Conservation (phyloP, 768 basidiomycete genomes). For the Lyophyllum semitale region DNA sequence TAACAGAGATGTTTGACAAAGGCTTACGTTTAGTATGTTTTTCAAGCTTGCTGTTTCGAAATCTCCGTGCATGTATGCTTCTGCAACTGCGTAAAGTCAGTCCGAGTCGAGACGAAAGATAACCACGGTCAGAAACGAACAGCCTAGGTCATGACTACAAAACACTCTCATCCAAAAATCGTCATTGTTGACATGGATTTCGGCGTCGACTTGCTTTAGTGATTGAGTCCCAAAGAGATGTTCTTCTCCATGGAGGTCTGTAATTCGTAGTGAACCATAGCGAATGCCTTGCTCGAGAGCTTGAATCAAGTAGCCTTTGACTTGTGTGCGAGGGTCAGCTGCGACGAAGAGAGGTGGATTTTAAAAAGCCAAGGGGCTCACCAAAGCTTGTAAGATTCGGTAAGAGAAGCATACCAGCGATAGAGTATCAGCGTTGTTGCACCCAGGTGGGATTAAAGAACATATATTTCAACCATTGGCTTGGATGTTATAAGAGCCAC, state of each 20-base stretch:
- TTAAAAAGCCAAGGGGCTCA: not conserved
- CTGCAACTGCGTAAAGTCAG: not conserved
- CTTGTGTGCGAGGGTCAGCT: not conserved
- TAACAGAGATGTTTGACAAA: not conserved
- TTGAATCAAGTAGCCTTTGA: not conserved
- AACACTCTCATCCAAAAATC: constrained; percentile 2
- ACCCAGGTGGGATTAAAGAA: not conserved
- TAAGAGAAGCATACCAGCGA: not conserved
- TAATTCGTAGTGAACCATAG: not conserved
- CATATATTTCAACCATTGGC: no score
- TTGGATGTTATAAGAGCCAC: not conserved
- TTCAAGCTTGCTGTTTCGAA: constrained; percentile 1
- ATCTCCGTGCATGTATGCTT: constrained; percentile 5
- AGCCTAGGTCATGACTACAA: not conserved
- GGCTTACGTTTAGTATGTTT: not conserved
- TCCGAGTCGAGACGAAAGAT: not conserved
- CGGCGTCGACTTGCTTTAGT: not conserved
- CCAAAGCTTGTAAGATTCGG: not conserved
- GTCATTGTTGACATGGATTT: not conserved
- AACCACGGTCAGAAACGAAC: not conserved
- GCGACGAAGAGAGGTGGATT: not conserved
- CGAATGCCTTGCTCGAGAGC: not conserved
- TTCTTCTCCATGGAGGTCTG: not conserved
- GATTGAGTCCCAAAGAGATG: not conserved
- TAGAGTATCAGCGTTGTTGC: not conserved